Conservation (phyloP, 2,329 filamentous ascomycete species). For the Aspergillus pseudonomiae region DNA sequence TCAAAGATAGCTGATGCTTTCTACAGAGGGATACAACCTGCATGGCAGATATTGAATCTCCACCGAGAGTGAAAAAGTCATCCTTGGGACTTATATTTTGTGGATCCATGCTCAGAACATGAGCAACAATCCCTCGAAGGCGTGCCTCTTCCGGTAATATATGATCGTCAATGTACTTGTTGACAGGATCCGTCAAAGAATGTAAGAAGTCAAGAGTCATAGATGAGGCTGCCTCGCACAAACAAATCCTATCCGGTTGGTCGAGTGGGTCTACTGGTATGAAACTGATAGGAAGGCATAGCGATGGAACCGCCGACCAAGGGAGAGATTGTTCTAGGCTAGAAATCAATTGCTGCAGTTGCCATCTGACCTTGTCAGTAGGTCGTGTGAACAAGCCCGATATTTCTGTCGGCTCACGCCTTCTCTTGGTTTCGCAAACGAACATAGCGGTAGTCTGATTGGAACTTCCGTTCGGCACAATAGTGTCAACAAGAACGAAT, state of each 20-base stretch:
- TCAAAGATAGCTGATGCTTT: not conserved
- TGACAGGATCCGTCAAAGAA: not conserved
- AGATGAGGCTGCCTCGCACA: not conserved
- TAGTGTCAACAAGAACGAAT: not conserved
- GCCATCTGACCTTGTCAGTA: not conserved
- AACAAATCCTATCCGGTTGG: not conserved
- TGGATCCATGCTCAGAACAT: not conserved
- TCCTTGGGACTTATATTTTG: not conserved
- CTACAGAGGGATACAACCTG: conserved; percentile 5
- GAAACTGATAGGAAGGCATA: not conserved
- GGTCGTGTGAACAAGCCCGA: not conserved
- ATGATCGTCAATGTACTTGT: too few relatives aligned
- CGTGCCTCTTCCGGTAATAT: not conserved
- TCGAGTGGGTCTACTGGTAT: not conserved
- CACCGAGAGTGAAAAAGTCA: conserved; percentile 12
- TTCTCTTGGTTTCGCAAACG: not conserved
- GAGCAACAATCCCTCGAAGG: not conserved
- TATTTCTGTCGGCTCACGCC: too few relatives aligned
- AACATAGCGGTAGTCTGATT: not conserved
- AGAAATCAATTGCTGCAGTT: not conserved
- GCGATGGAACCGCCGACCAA: not conserved
- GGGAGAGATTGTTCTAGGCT: not conserved
- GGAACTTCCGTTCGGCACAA: not conserved
- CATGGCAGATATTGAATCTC: conserved; percentile 10
- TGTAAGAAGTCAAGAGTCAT: not conserved